Evolutionary conservation across 345 rosid genomes (phyloP).

Genomic region (Salix caprea): DNA sequence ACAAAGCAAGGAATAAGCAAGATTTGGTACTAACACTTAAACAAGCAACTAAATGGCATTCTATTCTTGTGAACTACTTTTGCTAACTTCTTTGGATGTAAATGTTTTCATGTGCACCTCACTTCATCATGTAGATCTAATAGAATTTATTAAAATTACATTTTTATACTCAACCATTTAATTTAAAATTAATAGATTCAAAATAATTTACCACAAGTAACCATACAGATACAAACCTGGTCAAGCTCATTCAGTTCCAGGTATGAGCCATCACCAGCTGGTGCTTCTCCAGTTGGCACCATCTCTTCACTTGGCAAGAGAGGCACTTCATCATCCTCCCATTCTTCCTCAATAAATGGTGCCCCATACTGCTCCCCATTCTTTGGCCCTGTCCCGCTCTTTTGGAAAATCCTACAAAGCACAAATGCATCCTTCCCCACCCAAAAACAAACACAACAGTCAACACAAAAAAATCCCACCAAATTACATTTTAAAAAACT

Average conservation of each 20-base stretch:
- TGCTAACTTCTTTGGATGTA: neutral
- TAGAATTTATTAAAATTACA: neutral
- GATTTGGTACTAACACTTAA: neutral
- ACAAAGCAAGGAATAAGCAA: neutral
- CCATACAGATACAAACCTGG: constrained; percentile 46
- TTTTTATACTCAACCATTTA: neutral
- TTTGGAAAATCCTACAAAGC: constrained; percentile 83
- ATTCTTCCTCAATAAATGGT: constrained; percentile 89
- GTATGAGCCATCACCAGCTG: constrained; percentile 41
- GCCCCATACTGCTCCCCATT: constrained; percentile 98
- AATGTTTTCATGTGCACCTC: neutral
- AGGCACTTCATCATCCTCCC: constrained; percentile 68
- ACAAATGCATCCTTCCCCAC: constrained; percentile 73
- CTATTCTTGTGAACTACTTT: neutral
- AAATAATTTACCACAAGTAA: neutral
- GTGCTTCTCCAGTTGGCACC: constrained; percentile 37
- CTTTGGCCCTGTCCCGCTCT: constrained; percentile 96
- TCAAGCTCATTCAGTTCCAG: constrained; percentile 46
- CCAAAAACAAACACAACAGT: constrained; percentile 1
- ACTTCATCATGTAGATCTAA: neutral
- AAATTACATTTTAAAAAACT: neutral
- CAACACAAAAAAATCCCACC: neutral
- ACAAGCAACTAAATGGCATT: neutral
- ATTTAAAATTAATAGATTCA: neutral
- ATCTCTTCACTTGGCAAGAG: constrained; percentile 44